Percentiles rank a stretch among this genome's conserved stretches.
Conservation (phyloP, 306 rosid genomes). For the Trifolium dubium region DNA sequence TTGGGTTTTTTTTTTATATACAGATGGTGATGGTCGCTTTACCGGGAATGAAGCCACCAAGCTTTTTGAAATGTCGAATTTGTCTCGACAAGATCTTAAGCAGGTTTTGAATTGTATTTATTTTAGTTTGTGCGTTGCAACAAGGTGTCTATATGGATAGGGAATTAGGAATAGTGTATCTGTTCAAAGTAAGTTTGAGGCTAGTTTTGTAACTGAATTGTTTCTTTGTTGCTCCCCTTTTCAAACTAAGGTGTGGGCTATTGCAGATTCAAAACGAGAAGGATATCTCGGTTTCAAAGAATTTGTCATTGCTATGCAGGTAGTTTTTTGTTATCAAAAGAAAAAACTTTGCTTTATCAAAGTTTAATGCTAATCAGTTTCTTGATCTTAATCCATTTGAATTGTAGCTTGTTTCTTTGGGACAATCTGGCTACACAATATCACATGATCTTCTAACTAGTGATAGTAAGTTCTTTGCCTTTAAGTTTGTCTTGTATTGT, state of each 20-base stretch:
- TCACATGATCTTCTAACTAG: conserved; percentile 41
- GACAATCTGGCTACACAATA: conserved; percentile 48
- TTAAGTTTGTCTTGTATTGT: background rate
- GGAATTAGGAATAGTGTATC: background rate
- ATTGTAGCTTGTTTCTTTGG: conserved; percentile 45
- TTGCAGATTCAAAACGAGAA: conserved; percentile 86
- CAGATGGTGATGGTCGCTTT: conserved; percentile 93
- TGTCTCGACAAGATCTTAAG: conserved; percentile 83
- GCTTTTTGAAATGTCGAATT: conserved; percentile 71
- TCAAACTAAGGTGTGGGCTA: conserved; percentile 83
- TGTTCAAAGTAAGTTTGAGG: background rate
- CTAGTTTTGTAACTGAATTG: conserved; percentile 14
- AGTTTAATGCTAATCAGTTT: conserved; percentile 10
- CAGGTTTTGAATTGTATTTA: conserved; percentile 58
- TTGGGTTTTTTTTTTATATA: conserved; percentile 7
- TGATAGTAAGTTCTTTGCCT: conserved; percentile 37
- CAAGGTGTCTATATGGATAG: background rate
- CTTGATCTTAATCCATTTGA: conserved; percentile 25
- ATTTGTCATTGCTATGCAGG: conserved; percentile 84
- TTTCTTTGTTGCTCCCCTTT: conserved; percentile 28
- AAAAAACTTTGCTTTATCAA: background rate
- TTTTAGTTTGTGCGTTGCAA: conserved; percentile 9
- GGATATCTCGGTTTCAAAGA: conserved; percentile 90
- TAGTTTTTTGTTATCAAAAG: conserved; percentile 4
- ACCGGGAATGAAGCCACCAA: conserved; percentile 81